Base-by-base conservation (phyloP, 306 rosid species). In the Prunus armeniaca region DNA sequence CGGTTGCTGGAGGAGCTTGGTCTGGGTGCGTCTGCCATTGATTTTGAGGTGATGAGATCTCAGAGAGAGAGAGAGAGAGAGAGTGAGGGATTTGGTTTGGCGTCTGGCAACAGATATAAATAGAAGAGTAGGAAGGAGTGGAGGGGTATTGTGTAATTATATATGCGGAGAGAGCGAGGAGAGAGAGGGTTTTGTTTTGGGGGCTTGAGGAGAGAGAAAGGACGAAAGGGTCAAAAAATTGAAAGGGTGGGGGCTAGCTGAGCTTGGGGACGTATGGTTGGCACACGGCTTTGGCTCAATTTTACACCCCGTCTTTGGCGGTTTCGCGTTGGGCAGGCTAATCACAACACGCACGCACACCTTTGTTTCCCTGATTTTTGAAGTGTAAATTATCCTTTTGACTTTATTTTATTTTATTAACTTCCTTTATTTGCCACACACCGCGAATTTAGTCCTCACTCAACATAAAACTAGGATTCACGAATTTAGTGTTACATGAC, bases 11-110 rank as follows among this genome's bases (percentile, higher is more conserved):
- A 32, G 9, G 89, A 41, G 24, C 19, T 78, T 2, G 69, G 75
- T 70, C 82, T 55, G 11, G 78, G 73, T 9, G 76, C 32, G 32
- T 91, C 93, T 34, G 91, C 88, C 99, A 92, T 95, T 14, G 28
- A 61, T 12, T 13, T 2, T 24, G 38, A 61, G 67, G 62, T 41
- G 78, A 6, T 10, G 60, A 24, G 45, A 43, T n/a, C 60, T 6
- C 9, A 13, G 32, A 32, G n/a, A 24, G 67, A 61, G 76, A 25
- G 70, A 70, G 45, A 60, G 75, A 18, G 70, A 32, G 28, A 38
- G 62, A 2, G 71, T 3, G 30, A n/a, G 3, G 28, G 24, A 25
- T 64, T 30, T 17, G 11, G 25, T n/a, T 2, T 65, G 19, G 9
- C 14, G 50, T 18, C 27, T 61, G 12, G 6, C 14, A 47, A 47